These are phyloP conservation scores for Xylaria sp. DNA, from an alignment of 2,329 filamentous ascomycete species.

Conservation along the genomic window DNA sequence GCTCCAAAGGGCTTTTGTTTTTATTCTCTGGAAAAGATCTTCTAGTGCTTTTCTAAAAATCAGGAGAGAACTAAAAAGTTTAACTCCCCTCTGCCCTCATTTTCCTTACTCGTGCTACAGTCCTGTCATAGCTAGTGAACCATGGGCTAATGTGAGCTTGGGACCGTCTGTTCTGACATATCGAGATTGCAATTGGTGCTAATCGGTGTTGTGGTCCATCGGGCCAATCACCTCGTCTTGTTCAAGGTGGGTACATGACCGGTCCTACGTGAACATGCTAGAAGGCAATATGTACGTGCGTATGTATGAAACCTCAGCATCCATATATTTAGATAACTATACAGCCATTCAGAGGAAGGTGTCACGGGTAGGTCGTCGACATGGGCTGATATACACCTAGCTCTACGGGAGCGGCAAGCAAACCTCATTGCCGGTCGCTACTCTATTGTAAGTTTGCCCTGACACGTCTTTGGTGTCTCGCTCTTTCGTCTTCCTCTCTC, in stretches of 20 bases:
- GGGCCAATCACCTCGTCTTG: slow-evolving; percentile 1
- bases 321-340: not conserved
- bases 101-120: not conserved
- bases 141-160: not conserved
- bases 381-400: not conserved
- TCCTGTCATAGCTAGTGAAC: not conserved
- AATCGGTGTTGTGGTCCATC: not conserved
- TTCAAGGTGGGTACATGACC: not conserved
- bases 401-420: not conserved
- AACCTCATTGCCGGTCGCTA: not conserved
- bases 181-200: not conserved
- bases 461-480: not conserved
- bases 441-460: slow-evolving; percentile 3
- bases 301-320: not conserved
- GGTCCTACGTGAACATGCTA: not conserved
- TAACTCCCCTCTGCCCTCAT: not conserved
- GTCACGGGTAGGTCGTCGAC: not conserved
- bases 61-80: not conserved
- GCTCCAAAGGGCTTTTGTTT: not conserved
- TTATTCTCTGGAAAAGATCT: not conserved
- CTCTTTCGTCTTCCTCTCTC: not conserved
- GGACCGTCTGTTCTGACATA: slow-evolving; percentile 9
- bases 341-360: not conserved
- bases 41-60: not conserved
- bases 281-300: not conserved